These are phyloP conservation scores for Fusarium burgessii DNA, from an alignment of 2,329 filamentous ascomycete genomes.

Conservation along the genomic window DNA sequence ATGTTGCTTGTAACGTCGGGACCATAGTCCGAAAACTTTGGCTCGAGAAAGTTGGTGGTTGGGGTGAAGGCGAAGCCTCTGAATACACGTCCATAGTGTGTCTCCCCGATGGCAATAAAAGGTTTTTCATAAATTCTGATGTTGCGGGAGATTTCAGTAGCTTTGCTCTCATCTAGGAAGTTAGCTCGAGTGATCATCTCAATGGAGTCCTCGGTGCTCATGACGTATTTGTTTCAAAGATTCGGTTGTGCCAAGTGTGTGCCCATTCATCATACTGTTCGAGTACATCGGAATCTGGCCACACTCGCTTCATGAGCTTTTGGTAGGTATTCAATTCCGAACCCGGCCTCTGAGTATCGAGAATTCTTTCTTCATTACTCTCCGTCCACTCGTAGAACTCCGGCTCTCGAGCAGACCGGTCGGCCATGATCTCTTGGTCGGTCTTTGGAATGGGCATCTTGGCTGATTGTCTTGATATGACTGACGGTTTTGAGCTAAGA, in stretches of 20 bases:
- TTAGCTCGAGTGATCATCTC: background rate
- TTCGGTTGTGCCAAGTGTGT: rapidly evolving
- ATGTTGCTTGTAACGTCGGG: background rate
- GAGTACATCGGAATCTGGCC: background rate
- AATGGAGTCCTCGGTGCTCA: background rate
- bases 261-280: background rate
- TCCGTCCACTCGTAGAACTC: background rate
- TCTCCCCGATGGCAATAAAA: background rate
- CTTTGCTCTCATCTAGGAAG: background rate
- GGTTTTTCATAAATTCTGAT: background rate
- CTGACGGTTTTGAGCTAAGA: background rate
- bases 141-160: rapidly evolving
- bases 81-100: background rate
- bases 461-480: background rate
- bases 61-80: background rate
- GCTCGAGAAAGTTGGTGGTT: background rate
- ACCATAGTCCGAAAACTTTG: background rate
- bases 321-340: rapidly evolving
- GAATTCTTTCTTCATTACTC: background rate
- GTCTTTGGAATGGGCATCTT: background rate
- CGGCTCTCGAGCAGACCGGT: background rate
- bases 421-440: background rate
- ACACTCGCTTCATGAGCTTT: rapidly evolving
- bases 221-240: rapidly evolving
- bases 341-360: rapidly evolving